phyloP scores from a whole-genome alignment of 176 grass and related monocot genomes.

The Rhynchospora tenuis region DNA sequence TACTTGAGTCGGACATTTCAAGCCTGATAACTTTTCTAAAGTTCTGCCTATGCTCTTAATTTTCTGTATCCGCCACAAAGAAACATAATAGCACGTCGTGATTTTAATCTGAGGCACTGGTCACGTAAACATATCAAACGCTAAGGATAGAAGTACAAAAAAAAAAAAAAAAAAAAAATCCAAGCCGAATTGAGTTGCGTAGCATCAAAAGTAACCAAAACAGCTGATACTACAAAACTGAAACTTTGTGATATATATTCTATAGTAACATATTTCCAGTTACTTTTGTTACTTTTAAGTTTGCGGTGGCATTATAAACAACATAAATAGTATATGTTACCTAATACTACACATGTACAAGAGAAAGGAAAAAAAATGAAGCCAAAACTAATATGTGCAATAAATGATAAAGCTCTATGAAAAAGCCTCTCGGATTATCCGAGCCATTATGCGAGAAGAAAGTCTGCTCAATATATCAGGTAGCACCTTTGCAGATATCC shows the following conservation, averaged over 20 bases:
- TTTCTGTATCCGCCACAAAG: background rate
- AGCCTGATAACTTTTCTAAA: too few species aligned
- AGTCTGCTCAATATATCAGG: conserved; percentile 77
- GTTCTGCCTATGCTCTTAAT: too few species aligned
- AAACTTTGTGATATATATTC: background rate
- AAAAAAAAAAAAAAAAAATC: background rate
- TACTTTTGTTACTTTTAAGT: background rate
- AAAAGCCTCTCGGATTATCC: conserved; percentile 69
- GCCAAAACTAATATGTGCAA: background rate
- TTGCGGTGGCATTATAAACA: conserved; percentile 9
- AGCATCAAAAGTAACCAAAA: background rate
- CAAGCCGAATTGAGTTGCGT: background rate
- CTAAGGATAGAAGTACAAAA: background rate
- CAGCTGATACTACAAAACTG: background rate
- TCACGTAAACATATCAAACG: background rate
- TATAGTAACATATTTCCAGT: background rate
- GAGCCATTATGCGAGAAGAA: conserved; percentile 69
- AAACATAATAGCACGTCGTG: background rate
- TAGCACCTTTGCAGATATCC: conserved; percentile 81
- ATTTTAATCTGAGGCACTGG: background rate
- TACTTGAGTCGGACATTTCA: too few species aligned
- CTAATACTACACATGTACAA: conserved; percentile 7
- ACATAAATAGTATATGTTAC: background rate
- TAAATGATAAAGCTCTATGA: conserved; percentile 38
- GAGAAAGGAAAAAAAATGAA: conserved; percentile 12